Base-by-base conservation (phyloP, 805 yeast genomes). In the Barnettozyma sucrosica region DNA sequence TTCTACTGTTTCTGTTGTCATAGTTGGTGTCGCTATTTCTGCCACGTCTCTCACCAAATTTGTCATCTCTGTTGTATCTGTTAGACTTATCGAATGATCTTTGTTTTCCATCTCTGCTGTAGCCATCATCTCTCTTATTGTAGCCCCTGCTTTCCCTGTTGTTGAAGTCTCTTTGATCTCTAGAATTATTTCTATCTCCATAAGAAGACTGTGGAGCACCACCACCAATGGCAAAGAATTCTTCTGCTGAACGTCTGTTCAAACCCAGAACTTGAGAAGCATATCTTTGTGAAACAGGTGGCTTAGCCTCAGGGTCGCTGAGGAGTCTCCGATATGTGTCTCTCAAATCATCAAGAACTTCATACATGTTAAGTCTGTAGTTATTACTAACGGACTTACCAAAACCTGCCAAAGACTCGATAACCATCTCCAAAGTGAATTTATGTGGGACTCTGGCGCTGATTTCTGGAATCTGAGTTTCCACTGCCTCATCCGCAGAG, bases 331-430 rank as follows among this genome's bases (percentile, higher is more conserved):
- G 61, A 50, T 50, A 59, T 32, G 62, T 63, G 51, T 44, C 55
- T 21, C 65, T 56, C 26, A 66, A 54, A 48, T 70, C 74, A 19
- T 59, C 56, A 23, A 70, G 58, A 18, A 67, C 50, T 16, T 56
- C 63, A 10, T 55, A 55, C 41, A 62, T 59, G 45, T 65, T 55
- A 36, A 72, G 55, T 21, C 63, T 61, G 48, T 68, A 66, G 46
- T 60, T 62, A 25, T 58, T 59, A 20, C 61, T 50, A 34, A 63
- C 57, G 16, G 71, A 60, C 54, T 67, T 66, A 51, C 67, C 61
- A 50, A 57, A 63, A 14, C 72, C 69, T n/a, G 70, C 58, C 21
- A 68, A 52, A 38, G 70, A 62, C 33, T 66, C 61, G 7, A 69
- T 38, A 14, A 65, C 59, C 40, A 56, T 61, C 19, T 66, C 68